Conservation (phyloP, 176 grass and related monocot genomes). For the Saccharum officinarum region DNA sequence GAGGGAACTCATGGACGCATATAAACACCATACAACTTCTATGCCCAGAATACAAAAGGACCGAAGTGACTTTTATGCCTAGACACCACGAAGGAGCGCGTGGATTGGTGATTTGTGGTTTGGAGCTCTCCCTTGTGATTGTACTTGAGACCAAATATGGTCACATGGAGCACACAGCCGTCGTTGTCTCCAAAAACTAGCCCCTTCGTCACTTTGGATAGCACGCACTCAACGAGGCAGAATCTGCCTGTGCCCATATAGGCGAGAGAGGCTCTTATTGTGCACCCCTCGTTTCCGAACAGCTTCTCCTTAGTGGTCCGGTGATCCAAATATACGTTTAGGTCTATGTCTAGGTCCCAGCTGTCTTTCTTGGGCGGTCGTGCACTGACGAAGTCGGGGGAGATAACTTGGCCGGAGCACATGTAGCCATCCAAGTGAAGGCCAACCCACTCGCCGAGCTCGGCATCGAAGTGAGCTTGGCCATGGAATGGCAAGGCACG, state of each 20-base stretch:
- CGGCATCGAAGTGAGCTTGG: not conserved
- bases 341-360: too few relatives aligned
- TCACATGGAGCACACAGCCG: too few relatives aligned
- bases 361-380: too few relatives aligned
- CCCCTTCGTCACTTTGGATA: not conserved
- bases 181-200: not conserved
- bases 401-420: not conserved
- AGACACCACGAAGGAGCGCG: too few relatives aligned
- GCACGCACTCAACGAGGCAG: not conserved
- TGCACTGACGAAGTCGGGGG: not conserved
- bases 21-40: too few relatives aligned
- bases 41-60: too few relatives aligned
- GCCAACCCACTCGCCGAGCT: conserved; percentile 4
- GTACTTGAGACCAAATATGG: too few relatives aligned
- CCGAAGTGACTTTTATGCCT: too few relatives aligned
- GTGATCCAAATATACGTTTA: not conserved
- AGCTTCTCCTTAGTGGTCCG: not conserved
- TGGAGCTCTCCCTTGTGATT: too few relatives aligned
- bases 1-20: too few relatives aligned
- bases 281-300: not conserved
- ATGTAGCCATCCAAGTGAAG: not conserved
- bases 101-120: too few relatives aligned
- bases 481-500: not conserved
- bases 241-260: not conserved
- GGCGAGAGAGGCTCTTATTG: not conserved